Evolutionary conservation across 495 filamentous ascomycete species (phyloP), one percentile per base, ranked within the genome.

Genomic region (Aspergillus ellipticus): DNA sequence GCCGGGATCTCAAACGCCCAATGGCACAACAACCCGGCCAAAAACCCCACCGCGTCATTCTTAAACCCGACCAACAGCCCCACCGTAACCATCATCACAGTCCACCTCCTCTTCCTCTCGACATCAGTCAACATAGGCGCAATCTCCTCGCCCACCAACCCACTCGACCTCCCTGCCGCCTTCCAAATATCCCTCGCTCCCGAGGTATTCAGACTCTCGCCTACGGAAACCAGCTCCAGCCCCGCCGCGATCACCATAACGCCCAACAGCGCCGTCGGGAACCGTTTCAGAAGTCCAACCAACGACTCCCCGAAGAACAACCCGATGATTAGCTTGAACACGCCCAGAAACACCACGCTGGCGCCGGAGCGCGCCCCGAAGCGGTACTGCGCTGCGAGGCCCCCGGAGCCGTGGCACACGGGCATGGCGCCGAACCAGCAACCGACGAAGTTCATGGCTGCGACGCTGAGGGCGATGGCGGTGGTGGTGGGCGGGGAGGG

Each of bases 391-490:
- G 85, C 93, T 2, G 93, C 93, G 0, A 97, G 74, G 0, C 93
- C 93, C 2, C 93, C 93, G 11, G 90, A 90, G 17, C 93, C 93
- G 65, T 97, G 93, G 62, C 93, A 97, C 2, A 96, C 88, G 5
- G 93, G 93, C 93, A 97, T 97, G 0, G 86, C 89, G 26, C 91
- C 92, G 66, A 96, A 94, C 87, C 89, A 93, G 69, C 87, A 91
- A 6, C 89, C 87, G 5, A 88, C 58, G 6, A 97, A 72, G 65
- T 97, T 97, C 85, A 96, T 94, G 4, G 70, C 59, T 0, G 84
- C 83, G 7, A 97, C 89, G 42, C 89, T 93, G 49, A 95, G 62
- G 0, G 92, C 92, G 17, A 97, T 76, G 2, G 82, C 75, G 0
- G 89, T 91, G 15, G 86, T 80, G 0, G 82, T 81, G 2, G 90